Conservation (phyloP, 2,329 filamentous ascomycete genomes). For the Shiraia sp. region DNA sequence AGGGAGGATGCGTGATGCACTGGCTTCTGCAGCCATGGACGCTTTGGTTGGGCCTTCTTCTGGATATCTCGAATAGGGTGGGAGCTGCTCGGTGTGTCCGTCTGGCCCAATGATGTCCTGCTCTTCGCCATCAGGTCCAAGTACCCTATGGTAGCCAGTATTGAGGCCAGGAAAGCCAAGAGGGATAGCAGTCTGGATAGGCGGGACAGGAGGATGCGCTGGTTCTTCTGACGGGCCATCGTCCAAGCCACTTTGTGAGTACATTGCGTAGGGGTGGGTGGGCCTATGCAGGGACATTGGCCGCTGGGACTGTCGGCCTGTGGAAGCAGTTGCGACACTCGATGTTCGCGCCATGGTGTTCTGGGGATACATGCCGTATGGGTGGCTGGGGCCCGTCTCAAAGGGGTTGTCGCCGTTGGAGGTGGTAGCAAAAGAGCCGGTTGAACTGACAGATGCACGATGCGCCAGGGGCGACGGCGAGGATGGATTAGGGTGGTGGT, state of each 20-base stretch:
- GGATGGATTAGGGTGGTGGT: slow-evolving; percentile 27
- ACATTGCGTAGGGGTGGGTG: slow-evolving; percentile 84
- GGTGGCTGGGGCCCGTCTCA: slow-evolving; percentile 76
- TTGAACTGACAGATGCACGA: slow-evolving; percentile 43
- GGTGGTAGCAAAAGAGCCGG: slow-evolving; percentile 48
- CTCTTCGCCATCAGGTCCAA: slow-evolving; percentile 83
- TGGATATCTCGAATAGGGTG: slow-evolving; percentile 88
- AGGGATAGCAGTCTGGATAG: slow-evolving; percentile 55
- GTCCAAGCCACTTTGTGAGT: slow-evolving; percentile 75
- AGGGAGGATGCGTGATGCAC: slow-evolving; percentile 33
- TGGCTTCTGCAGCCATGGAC: slow-evolving; percentile 43
- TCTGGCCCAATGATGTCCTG: slow-evolving; percentile 85
- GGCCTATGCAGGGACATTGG: slow-evolving; percentile 67
- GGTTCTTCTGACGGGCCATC: slow-evolving; percentile 16
- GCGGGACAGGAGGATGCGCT: slow-evolving; percentile 41
- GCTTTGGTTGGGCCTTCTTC: slow-evolving; percentile 70
- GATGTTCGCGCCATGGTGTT: slow-evolving; percentile 58
- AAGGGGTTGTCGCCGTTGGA: slow-evolving; percentile 65
- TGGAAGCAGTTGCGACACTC: slow-evolving; percentile 74
- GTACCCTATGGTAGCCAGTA: slow-evolving; percentile 69
- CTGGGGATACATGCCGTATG: slow-evolving; percentile 84
- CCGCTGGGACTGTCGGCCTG: slow-evolving; percentile 61
- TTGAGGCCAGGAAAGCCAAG: slow-evolving; percentile 75
- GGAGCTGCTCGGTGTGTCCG: slow-evolving; percentile 87
- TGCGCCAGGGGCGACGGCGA: slow-evolving; percentile 33